phyloP scores from a whole-genome alignment of 2,329 filamentous ascomycete genomes.

The Fusarium anthophilum region DNA sequence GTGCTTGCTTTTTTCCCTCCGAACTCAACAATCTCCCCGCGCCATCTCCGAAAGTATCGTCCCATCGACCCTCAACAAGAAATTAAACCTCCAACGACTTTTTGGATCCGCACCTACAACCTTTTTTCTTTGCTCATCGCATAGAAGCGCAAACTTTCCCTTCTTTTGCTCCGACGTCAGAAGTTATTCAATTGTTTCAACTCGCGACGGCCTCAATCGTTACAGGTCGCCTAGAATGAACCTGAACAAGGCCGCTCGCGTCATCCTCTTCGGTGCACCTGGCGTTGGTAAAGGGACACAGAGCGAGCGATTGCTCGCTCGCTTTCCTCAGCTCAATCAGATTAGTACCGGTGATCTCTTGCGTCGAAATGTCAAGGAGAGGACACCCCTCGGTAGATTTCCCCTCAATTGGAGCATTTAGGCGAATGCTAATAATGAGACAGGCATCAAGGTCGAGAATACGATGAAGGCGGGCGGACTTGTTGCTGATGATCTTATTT shows the following conservation, averaged over 20 bases:
- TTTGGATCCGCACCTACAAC: not conserved
- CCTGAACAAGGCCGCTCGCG: slow-evolving; percentile 83
- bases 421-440: slow-evolving; percentile 2
- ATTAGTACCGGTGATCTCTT: slow-evolving; percentile 95
- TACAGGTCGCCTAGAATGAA: slow-evolving; percentile 59
- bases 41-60: slow-evolving; percentile 18
- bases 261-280: slow-evolving; percentile 96
- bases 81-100: slow-evolving; percentile 10
- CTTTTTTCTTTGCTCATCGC: not conserved
- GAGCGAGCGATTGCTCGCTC: slow-evolving; percentile 84
- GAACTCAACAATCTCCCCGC: slow-evolving; percentile 33
- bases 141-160: not conserved
- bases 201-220: slow-evolving; percentile 32
- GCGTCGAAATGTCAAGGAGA: slow-evolving; percentile 89
- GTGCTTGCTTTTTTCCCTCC: not conserved
- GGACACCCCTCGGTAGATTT: slow-evolving; percentile 80
- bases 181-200: not conserved
- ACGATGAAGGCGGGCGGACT: slow-evolving; percentile 89
- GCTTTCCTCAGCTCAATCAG: slow-evolving; percentile 87
- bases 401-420: not conserved
- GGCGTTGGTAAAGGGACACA: slow-evolving; percentile 98
- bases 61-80: slow-evolving; percentile 33
- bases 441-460: slow-evolving; percentile 89
- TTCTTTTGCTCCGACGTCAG: not conserved
- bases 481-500: slow-evolving; percentile 91